phyloP scores from a whole-genome alignment of 2,329 filamentous ascomycete genomes.

The Aureobasidium sp. region DNA sequence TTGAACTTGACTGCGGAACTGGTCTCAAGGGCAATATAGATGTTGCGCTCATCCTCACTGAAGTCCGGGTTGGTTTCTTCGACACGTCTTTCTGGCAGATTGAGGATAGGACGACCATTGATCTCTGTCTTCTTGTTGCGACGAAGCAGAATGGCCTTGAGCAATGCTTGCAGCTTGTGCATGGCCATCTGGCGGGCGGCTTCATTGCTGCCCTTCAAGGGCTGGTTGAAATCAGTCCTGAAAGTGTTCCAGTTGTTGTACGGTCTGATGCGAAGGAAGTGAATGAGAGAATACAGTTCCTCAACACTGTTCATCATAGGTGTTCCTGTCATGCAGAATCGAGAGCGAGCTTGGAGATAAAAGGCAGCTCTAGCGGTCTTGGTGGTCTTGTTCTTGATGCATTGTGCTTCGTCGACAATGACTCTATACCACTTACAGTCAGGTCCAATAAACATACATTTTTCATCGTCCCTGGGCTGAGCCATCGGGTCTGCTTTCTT shows the following conservation, averaged over 20 bases:
- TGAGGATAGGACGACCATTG: constrained; percentile 69
- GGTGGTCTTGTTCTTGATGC: constrained; percentile 68
- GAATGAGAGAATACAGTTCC: constrained; percentile 70
- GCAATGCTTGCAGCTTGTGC: constrained; percentile 62
- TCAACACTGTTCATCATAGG: constrained; percentile 82
- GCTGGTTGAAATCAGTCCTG: constrained; percentile 48
- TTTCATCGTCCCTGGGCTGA: constrained; percentile 27
- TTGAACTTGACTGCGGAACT: constrained; percentile 66
- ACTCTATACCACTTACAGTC: constrained; percentile 57
- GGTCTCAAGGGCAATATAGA: constrained; percentile 61
- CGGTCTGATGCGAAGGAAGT: constrained; percentile 69
- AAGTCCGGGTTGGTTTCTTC: constrained; percentile 59
- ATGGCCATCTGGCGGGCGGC: constrained; percentile 46
- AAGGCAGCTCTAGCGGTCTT: constrained; percentile 55
- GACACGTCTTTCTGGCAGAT: constrained; percentile 58
- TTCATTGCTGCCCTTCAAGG: constrained; percentile 40
- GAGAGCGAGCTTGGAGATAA: constrained; percentile 52
- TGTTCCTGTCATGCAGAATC: constrained; percentile 73
- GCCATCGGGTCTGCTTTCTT: constrained; percentile 39
- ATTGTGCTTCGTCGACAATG: constrained; percentile 73
- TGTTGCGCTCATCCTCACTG: constrained; percentile 54
- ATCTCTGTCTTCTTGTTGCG: constrained; percentile 74
- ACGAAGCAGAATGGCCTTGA: constrained; percentile 75
- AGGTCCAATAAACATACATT: constrained; percentile 40
- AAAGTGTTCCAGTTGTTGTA: constrained; percentile 63